These are phyloP conservation scores for Suillus discolor DNA, from an alignment of 768 basidiomycete genomes.

Conservation along the genomic window DNA sequence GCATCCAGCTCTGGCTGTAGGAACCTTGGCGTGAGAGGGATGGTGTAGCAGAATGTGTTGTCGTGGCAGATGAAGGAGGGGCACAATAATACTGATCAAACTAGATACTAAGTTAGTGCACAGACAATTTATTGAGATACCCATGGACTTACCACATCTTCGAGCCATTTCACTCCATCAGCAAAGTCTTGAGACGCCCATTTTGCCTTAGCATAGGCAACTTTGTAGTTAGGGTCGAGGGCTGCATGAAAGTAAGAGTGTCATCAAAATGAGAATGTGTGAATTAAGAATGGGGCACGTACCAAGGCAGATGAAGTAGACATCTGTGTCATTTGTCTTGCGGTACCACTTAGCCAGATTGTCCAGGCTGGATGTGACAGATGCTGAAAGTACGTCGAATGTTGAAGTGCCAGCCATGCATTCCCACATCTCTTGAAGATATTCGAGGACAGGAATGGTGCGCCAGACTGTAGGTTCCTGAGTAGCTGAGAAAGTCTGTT, in stretches of 20 bases:
- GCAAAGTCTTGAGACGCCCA: not conserved
- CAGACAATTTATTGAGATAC: not conserved
- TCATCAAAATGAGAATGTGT: not conserved
- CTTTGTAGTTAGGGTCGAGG: constrained; percentile 8
- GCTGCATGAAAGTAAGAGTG: constrained; percentile 2
- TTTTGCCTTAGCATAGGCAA: constrained; percentile 4
- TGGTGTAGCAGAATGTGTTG: no score
- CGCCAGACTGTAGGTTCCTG: no score
- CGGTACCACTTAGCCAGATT: constrained; percentile 14
- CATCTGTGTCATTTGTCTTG: constrained; percentile 12
- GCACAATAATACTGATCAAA: no score
- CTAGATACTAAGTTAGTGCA: not conserved
- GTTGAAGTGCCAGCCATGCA: no score
- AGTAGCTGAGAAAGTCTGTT: constrained; percentile 18
- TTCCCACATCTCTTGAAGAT: no score
- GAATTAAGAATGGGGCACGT: not conserved
- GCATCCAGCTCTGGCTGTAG: no score
- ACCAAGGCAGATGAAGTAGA: constrained; percentile 2
- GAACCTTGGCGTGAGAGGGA: no score
- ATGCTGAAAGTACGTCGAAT: no score
- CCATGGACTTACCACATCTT: not conserved
- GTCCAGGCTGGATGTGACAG: constrained; percentile 12
- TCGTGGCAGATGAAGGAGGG: no score
- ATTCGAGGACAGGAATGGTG: no score
- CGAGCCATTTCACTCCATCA: not conserved